Conservation (phyloP, 179 eudicot genomes). For the Corrigiola litoralis region DNA sequence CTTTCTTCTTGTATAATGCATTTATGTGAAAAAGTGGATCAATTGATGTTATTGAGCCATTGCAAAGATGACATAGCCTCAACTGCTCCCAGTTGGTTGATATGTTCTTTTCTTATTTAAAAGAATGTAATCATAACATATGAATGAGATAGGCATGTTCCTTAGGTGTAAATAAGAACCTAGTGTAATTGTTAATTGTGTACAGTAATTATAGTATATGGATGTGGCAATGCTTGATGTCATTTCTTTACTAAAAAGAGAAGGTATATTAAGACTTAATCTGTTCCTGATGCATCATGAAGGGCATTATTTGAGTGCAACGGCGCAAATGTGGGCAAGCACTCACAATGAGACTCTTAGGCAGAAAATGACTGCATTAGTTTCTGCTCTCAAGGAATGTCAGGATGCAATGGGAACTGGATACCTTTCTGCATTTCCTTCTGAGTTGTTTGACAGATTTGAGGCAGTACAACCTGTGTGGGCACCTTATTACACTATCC, state of each 20-base stretch:
- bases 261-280: no score
- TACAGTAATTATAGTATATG: no score
- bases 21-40: no score
- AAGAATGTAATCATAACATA: no score
- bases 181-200: no score
- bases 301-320: conserved; percentile 96
- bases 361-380: conserved; percentile 56
- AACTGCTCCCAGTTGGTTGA: no score
- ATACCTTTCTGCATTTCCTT: conserved; percentile 92
- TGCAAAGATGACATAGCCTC: no score
- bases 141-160: background rate
- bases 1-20: no score
- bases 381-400: conserved; percentile 68
- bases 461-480: conserved; percentile 73
- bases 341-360: conserved; percentile 61
- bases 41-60: no score
- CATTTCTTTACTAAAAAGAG: background rate
- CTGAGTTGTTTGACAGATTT: conserved; percentile 69
- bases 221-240: no score
- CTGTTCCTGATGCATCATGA: conserved; percentile 19
- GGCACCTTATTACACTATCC: conserved; percentile 99
- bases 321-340: conserved; percentile 99
- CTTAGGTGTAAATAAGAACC: background rate
- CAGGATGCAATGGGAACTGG: conserved; percentile 75
- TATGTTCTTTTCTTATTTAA: no score